These are phyloP conservation scores for Jacaranda mimosifolia DNA, from an alignment of 257 asterid genomes.

Conservation along the genomic window DNA sequence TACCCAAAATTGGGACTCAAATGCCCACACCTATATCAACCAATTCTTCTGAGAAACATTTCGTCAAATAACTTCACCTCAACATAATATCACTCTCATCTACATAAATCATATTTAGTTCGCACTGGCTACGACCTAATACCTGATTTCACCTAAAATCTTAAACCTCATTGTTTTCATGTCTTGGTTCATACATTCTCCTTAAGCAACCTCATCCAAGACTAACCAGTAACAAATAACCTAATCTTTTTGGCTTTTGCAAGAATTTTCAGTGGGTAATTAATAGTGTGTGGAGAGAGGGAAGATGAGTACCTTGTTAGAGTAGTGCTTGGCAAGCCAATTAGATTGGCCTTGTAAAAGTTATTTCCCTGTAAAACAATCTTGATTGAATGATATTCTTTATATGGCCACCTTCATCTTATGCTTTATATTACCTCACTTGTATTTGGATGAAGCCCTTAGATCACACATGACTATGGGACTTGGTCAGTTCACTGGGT, in stretches of 20 bases:
- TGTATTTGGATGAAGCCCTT: no score
- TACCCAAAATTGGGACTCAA: no score
- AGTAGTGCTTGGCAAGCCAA: no score
- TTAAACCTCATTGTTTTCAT: background rate
- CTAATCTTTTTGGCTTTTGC: background rate
- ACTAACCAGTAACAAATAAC: background rate
- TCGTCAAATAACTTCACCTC: constrained; percentile 18
- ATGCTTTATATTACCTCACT: no score
- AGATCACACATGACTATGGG: no score
- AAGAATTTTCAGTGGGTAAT: background rate
- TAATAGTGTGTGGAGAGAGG: background rate
- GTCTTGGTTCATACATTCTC: background rate
- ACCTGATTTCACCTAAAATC: background rate
- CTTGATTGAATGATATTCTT: no score
- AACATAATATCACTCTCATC: no score
- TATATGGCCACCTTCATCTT: no score
- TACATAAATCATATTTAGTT: background rate
- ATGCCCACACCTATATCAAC: no score
- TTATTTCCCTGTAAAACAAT: no score
- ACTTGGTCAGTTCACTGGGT: no score
- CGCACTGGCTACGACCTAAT: background rate
- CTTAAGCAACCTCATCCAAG: background rate
- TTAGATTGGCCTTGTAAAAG: no score
- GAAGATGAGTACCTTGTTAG: background rate
- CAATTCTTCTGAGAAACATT: constrained; percentile 8